Base-by-base conservation (phyloP, 2,329 filamentous ascomycete species). In the Alternaria atra region DNA sequence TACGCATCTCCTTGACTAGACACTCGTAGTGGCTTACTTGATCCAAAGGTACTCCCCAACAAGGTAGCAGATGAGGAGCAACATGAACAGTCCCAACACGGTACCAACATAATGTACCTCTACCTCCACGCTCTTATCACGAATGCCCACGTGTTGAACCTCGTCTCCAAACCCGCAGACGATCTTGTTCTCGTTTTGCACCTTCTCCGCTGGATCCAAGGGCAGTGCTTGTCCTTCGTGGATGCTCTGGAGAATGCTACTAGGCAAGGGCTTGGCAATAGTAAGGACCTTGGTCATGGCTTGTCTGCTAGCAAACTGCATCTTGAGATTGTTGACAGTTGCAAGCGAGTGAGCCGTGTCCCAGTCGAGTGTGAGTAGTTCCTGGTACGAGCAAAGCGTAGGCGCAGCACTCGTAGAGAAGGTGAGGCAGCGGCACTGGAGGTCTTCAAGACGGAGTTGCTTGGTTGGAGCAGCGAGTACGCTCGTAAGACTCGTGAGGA, bases 401-500 rank as follows among this genome's bases (percentile, higher is more conserved):
- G 72, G 70, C 35, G 51, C 54, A 17, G 67, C 58, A 34, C 64
- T 61, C 10, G 66, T 60, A 7, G 67, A 68, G 52, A 72, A 70
- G 23, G 70, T 67, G 0, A 75, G 47, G 48, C 73, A 75, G 48
- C 68, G 68, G 51, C 73, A 75, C 39, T 68, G 61, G 3, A 75
- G 55, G 35, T 69, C 67, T 42, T 68, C 61, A 12, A 71, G 59
- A 13, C 59, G 55, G 25, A 15, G 23, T n/a, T 40, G 40, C 35
- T 64, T 65, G 34, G 65, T 61, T 5, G 69, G 64, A 0, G 67
- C 62, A 12, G 67, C 62, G 7, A 67, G 40, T 4, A 57, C 50
- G 25, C 48, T 39, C 1, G 61, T 55, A 6, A 60, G n/a, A 15
- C 52, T 20, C 43, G 64, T 35, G n/a, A 63, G 35, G 9, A 51